phyloP scores from a whole-genome alignment of 1,139 yeast genomes.

The Nakaseomyces uthaithaninus region DNA sequence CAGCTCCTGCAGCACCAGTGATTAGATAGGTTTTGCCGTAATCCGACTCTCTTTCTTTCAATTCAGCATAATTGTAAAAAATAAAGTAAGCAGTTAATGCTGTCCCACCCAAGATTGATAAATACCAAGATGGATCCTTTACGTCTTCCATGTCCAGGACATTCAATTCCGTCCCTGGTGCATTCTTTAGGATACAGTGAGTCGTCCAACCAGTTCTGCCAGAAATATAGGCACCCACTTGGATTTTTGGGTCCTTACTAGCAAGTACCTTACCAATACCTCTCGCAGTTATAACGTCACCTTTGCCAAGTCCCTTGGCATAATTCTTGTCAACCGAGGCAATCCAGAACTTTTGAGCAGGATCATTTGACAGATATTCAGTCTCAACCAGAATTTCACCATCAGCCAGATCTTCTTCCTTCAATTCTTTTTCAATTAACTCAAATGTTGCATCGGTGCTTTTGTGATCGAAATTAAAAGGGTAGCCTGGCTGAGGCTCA shows the following conservation, averaged over 20 bases:
- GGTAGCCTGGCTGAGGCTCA: constrained; percentile 22
- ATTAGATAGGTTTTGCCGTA: constrained; percentile 40
- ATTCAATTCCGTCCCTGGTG: constrained; percentile 12
- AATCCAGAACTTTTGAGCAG: constrained; percentile 60
- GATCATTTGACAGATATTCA: constrained; percentile 53
- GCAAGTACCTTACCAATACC: constrained; percentile 46
- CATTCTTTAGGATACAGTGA: constrained; percentile 31
- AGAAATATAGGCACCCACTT: constrained; percentile 40
- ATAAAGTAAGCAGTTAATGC: constrained; percentile 60
- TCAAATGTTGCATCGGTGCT: constrained; percentile 36
- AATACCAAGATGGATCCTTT: constrained; percentile 30
- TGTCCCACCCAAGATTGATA: constrained; percentile 48
- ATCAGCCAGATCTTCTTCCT: constrained; percentile 32
- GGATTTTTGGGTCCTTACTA: constrained; percentile 36
- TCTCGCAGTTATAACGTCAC: constrained; percentile 43
- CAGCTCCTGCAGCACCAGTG: constrained; percentile 67
- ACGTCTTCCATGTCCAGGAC: constrained; percentile 32
- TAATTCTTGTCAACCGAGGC: constrained; percentile 40
- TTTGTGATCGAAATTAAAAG: constrained; percentile 30
- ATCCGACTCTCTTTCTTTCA: constrained; percentile 32
- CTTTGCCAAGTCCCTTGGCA: constrained; percentile 40
- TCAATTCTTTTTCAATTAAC: constrained; percentile 26
- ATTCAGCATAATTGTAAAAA: constrained; percentile 38
- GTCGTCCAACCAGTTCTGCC: constrained; percentile 39
- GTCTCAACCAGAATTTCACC: constrained; percentile 44